Evolutionary conservation across 2,329 filamentous ascomycete genomes (phyloP).

Genomic region (Aureobasidium zeae): DNA sequence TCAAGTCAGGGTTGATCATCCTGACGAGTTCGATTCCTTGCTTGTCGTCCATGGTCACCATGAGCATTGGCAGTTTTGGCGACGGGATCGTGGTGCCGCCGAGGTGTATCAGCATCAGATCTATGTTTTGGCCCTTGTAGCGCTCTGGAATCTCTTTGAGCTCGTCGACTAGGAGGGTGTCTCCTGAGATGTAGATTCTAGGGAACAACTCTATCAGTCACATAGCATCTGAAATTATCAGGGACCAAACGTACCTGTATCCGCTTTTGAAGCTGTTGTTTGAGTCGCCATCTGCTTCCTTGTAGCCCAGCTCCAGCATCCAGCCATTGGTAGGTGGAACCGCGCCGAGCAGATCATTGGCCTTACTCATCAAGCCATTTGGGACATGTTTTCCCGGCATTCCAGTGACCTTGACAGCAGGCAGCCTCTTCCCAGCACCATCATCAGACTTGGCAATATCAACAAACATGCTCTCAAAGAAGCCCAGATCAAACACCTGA

Average conservation of each 20-base stretch:
- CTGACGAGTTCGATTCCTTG: conserved; percentile 53
- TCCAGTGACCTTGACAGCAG: conserved; percentile 48
- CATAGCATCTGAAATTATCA: not conserved
- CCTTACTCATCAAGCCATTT: conserved; percentile 33
- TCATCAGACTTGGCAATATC: conserved; percentile 28
- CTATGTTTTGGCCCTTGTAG: conserved; percentile 47
- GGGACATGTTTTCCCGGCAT: conserved; percentile 59
- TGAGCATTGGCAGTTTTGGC: conserved; percentile 49
- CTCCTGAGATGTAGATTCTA: conserved; percentile 56
- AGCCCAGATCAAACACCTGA: conserved; percentile 46
- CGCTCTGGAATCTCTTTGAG: conserved; percentile 51
- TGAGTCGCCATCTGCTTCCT: conserved; percentile 12
- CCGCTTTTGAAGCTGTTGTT: conserved; percentile 35
- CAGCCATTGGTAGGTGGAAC: conserved; percentile 59
- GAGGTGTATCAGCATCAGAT: conserved; percentile 58
- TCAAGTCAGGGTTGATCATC: conserved; percentile 51
- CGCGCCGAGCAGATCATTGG: conserved; percentile 41
- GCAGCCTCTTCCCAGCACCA: conserved; percentile 22
- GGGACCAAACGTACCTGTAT: conserved; percentile 32
- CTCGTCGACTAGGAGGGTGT: conserved; percentile 55
- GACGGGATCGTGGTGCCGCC: conserved; percentile 57
- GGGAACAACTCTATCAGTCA: conserved; percentile 10
- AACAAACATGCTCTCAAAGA: conserved; percentile 45
- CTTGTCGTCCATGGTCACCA: conserved; percentile 61
- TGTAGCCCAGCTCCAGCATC: conserved; percentile 54